phyloP scores from a whole-genome alignment of 306 rosid species.

The Cucurbita maxima region DNA sequence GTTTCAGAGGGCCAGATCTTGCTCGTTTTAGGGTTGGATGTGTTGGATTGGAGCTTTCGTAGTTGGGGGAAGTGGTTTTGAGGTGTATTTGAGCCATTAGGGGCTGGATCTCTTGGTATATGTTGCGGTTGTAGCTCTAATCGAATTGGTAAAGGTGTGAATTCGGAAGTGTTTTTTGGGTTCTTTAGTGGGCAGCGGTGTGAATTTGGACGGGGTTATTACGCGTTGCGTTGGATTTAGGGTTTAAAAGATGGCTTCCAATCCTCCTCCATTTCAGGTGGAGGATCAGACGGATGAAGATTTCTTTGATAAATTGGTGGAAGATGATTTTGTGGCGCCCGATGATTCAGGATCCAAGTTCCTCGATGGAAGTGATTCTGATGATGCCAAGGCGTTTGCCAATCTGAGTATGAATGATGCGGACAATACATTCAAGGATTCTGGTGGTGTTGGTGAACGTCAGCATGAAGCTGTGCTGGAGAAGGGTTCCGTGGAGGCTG shows the following conservation, averaged over 20 bases:
- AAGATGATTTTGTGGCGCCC: conserved; percentile 39
- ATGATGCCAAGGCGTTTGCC: conserved; percentile 39
- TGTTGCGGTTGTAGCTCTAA: conserved; percentile 16
- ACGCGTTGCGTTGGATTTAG: conserved; percentile 24
- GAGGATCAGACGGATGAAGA: conserved; percentile 90
- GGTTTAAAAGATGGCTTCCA: conserved; percentile 51
- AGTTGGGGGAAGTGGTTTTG: conserved; percentile 9
- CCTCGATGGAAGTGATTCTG: conserved; percentile 35
- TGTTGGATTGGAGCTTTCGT: conserved; percentile 11
- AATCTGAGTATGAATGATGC: conserved; percentile 32
- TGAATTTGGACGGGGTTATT: conserved; percentile 16
- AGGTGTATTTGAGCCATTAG: not conserved
- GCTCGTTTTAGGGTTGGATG: conserved; percentile 11
- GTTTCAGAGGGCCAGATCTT: conserved; percentile 33
- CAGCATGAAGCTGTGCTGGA: conserved; percentile 14
- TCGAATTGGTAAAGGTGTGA: conserved; percentile 7
- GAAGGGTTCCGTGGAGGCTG: conserved; percentile 10
- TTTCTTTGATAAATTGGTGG: conserved; percentile 80
- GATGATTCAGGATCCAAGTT: conserved; percentile 10
- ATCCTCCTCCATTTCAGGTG: conserved; percentile 62
- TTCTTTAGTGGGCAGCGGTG: conserved; percentile 11
- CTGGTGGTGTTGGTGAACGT: conserved; percentile 12
- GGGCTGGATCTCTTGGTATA: conserved; percentile 35
- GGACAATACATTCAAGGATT: conserved; percentile 24
- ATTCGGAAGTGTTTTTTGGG: not conserved